Percentiles rank a stretch among this genome's conserved stretches.
phyloP scores from a whole-genome alignment of 441 rosid genomes.

The Populus trichocarpa region DNA sequence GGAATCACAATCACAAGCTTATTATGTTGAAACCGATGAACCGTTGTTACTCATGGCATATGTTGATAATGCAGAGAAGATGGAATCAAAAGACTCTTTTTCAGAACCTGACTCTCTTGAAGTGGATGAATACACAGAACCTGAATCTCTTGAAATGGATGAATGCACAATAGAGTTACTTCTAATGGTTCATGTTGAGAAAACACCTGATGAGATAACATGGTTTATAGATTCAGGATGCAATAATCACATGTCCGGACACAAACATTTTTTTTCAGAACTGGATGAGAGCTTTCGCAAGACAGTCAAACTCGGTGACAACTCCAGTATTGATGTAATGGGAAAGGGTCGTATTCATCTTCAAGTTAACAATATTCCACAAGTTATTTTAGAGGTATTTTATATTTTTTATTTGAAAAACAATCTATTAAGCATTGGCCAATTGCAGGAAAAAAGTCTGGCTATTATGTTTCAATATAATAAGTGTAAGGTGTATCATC shows the following conservation, averaged over 20 bases:
- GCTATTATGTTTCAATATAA: background rate
- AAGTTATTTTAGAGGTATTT: background rate
- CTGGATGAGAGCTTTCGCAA: background rate
- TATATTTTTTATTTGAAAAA: too few species aligned
- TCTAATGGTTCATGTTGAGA: too few species aligned
- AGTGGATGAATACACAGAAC: background rate
- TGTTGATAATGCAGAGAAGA: background rate
- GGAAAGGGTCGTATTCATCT: background rate
- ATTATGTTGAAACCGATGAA: background rate
- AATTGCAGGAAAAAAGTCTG: background rate
- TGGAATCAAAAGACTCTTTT: background rate
- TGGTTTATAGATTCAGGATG: conserved; percentile 2
- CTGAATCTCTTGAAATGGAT: too few species aligned
- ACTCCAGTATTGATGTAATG: background rate
- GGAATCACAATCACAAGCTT: background rate
- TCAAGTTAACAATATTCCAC: background rate
- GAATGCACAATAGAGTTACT: too few species aligned
- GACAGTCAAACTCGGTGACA: background rate
- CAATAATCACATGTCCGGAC: too few species aligned
- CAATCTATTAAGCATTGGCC: background rate
- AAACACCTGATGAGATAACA: background rate
- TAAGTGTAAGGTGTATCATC: background rate
- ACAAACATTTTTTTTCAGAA: background rate
- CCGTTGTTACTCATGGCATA: background rate
- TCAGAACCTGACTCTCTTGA: background rate